These are phyloP conservation scores for Claviceps capensis DNA, from an alignment of 2,329 filamentous ascomycete genomes.

Conservation along the genomic window DNA sequence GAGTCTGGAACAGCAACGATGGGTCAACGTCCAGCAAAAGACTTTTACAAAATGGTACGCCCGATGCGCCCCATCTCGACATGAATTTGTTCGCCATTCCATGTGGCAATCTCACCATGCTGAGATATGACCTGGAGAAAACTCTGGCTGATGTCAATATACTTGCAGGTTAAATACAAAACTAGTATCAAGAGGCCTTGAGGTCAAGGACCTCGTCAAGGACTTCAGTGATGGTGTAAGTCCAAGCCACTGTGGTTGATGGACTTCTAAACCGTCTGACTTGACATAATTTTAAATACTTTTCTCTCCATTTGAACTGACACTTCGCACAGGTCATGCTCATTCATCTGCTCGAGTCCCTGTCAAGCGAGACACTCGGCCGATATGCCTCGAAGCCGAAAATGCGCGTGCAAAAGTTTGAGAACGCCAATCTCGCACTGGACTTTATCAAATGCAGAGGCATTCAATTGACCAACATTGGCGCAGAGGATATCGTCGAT, in stretches of 20 bases:
- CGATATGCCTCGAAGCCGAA: conserved; percentile 95
- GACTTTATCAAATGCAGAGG: conserved; percentile 83
- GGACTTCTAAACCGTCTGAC: conserved; percentile 1
- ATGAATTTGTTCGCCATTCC: neutral
- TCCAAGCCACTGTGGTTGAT: conserved; percentile 12
- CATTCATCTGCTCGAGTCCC: conserved; percentile 92
- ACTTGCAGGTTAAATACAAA: conserved; percentile 80
- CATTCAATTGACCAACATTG: conserved; percentile 97
- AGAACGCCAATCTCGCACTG: conserved; percentile 92
- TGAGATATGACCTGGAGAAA: neutral
- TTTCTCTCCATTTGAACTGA: conserved; percentile 1
- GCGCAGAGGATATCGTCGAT: conserved; percentile 94
- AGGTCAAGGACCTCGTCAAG: conserved; percentile 73
- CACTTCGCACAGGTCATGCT: conserved; percentile 56
- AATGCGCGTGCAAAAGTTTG: conserved; percentile 89
- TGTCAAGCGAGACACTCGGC: conserved; percentile 86
- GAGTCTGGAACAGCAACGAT: conserved; percentile 49
- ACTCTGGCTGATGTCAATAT: conserved; percentile 5
- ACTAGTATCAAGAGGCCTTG: conserved; percentile 61
- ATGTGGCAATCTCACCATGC: neutral
- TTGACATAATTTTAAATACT: too few species aligned
- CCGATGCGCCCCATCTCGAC: neutral
- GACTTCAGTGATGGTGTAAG: conserved; percentile 90
- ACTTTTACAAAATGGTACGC: conserved; percentile 87
- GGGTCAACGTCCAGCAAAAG: conserved; percentile 85